Base-by-base conservation (phyloP, 2,329 filamentous ascomycete species). In the Diplodia seriata region DNA sequence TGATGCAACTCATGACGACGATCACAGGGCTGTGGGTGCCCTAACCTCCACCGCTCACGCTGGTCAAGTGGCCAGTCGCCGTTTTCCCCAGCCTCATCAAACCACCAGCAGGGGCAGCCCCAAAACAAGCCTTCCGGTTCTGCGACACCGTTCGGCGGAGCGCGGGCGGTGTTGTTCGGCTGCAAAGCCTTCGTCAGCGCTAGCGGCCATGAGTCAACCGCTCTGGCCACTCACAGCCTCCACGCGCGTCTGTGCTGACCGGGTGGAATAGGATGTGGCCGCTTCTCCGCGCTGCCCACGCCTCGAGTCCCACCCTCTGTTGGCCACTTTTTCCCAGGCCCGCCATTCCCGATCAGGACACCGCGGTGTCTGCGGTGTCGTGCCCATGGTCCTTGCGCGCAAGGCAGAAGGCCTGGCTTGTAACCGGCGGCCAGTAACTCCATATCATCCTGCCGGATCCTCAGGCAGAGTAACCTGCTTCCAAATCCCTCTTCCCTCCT, bases 361-460 rank as follows among this genome's bases (percentile, higher is more conserved):
- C 59, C 59, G 59, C 59, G 20, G 23, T 20, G n/a, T 49, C 43
- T 5, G 8, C 47, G 59, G 29, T 31, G 23, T 36, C 55, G 36
- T 14, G 7, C 12, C 20, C 33, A 43, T n/a, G 53, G 20, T 26
- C 33, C 20, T 31, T 38, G 23, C 33, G 55, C 18, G 31, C 26
- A 50, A 31, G 38, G 57, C 33, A 56, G 54, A 56, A n/a, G 54
- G 54, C 33, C 33, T 57, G 54, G 14, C 53, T 62, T 62, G 40
- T 49, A 43, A 33, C 57, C 40, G 57, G 43, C 43, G 26, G 12
- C n/a, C 43, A 63, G 47, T 47, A 51, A 63, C 59, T 51, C 43
- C 59, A 63, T 63, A 63, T 63, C 59, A 63, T 12, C 59, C 47
- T 20, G 59, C 57, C 29, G 43, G 33, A 63, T 63, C 59, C 59